Evolutionary conservation across 2,329 filamentous ascomycete species (phyloP).

Genomic region (Hypoxylon sp.): DNA sequence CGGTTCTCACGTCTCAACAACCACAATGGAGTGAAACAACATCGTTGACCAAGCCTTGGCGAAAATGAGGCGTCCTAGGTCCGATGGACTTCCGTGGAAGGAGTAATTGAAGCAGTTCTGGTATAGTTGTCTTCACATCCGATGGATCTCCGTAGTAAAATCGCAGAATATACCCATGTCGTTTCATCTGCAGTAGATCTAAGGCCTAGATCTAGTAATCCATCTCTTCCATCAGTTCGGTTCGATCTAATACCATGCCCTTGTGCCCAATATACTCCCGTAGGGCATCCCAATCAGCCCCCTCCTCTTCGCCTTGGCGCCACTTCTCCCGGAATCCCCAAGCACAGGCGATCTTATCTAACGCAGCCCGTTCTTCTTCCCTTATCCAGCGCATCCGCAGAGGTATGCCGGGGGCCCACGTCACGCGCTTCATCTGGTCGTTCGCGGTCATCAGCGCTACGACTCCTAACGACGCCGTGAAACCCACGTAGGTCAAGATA

Average conservation of each 20-base stretch:
- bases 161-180: neutral
- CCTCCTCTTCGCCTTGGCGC: conserved; percentile 89
- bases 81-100: neutral
- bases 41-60: neutral
- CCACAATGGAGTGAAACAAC: conserved; percentile 11
- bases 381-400: conserved; percentile 85
- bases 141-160: conserved; percentile 8
- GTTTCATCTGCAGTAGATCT: neutral
- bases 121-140: conserved; percentile 5
- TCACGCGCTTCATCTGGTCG: conserved; percentile 94
- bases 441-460: conserved; percentile 89
- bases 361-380: conserved; percentile 88
- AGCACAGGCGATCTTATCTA: conserved; percentile 86
- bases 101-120: neutral
- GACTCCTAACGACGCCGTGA: conserved; percentile 84
- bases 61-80: conserved; percentile 2
- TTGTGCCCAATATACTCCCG: conserved; percentile 85
- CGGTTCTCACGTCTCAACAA: neutral
- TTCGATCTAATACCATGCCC: conserved; percentile 90
- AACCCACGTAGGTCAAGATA: conserved; percentile 84
- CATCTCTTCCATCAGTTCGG: conserved; percentile 95
- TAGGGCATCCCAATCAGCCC: conserved; percentile 88
- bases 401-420: conserved; percentile 87
- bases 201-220: conserved; percentile 59
- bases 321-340: conserved; percentile 91